Evolutionary conservation across 106 monocot genomes (phyloP).

Genomic region (Dendrobium officinale): DNA sequence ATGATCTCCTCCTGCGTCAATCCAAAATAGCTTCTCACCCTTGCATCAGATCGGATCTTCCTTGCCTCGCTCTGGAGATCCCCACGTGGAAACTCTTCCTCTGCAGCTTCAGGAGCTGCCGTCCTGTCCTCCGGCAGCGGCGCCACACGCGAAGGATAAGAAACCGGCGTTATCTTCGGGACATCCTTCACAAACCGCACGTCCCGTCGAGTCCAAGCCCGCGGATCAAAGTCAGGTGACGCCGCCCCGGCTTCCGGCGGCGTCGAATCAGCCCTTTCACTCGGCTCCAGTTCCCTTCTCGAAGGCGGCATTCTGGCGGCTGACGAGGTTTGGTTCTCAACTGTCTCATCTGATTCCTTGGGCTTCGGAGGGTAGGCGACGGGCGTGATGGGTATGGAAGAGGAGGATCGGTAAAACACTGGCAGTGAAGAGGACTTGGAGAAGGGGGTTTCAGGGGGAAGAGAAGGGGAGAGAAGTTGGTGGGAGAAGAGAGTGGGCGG

Average conservation of each 20-base stretch:
- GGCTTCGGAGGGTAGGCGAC: constrained; percentile 55
- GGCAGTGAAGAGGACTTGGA: constrained; percentile 5
- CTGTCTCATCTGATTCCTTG: constrained; percentile 15
- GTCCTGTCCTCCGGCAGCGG: constrained; percentile 65
- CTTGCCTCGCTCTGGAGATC: constrained; percentile 49
- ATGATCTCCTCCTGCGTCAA: constrained; percentile 60
- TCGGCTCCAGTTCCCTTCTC: not conserved
- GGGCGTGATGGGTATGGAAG: constrained; percentile 40
- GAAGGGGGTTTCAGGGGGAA: not conserved
- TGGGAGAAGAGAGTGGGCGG: not conserved
- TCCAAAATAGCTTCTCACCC: constrained; percentile 36
- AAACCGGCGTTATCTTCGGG: constrained; percentile 48
- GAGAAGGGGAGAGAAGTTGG: not conserved
- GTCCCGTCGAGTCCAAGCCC: constrained; percentile 62
- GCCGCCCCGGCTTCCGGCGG: not conserved
- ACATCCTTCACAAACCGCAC: constrained; percentile 68
- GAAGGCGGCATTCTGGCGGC: not conserved
- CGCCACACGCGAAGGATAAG: constrained; percentile 62
- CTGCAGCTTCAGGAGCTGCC: constrained; percentile 13
- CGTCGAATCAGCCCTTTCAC: not conserved
- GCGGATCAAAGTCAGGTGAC: not conserved
- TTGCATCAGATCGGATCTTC: constrained; percentile 42
- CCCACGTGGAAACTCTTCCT: constrained; percentile 14
- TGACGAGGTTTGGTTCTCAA: constrained; percentile 4
- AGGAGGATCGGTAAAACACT: constrained; percentile 18